Conservation (phyloP, 306 rosid genomes). For the Ziziphus jujuba region DNA sequence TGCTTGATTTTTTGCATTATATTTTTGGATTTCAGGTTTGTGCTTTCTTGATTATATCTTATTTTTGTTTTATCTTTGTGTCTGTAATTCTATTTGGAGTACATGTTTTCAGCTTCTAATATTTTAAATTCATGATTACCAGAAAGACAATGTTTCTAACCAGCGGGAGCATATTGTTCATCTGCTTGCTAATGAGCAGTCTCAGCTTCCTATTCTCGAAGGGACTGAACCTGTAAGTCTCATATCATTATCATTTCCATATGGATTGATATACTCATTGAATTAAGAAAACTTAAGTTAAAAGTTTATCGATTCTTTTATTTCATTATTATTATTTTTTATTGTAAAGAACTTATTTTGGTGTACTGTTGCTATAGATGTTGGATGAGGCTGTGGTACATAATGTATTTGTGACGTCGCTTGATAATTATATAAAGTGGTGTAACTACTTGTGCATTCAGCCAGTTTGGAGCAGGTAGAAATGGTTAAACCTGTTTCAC, state of each 20-base stretch:
- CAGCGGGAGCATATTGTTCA: conserved; percentile 87
- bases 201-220: conserved; percentile 71
- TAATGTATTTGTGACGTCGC: conserved; percentile 62
- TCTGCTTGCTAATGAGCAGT: conserved; percentile 91
- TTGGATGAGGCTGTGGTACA: conserved; percentile 80
- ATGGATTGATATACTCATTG: background rate
- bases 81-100: background rate
- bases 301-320: background rate
- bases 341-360: background rate
- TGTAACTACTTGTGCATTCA: conserved; percentile 77
- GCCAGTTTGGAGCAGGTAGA: conserved; percentile 90
- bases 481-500: conserved; percentile 2
- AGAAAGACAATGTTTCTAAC: conserved; percentile 91
- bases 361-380: conserved; percentile 43
- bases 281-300: too few species aligned
- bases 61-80: background rate
- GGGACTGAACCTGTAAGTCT: conserved; percentile 71
- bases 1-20: conserved; percentile 81
- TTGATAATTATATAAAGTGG: conserved; percentile 87
- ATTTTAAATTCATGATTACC: conserved; percentile 29
- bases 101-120: conserved; percentile 23
- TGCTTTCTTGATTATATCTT: conserved; percentile 9
- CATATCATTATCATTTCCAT: conserved; percentile 1
- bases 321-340: background rate
- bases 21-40: conserved; percentile 91